A percentile compares a stretch with the other conserved stretches of the same genome.
These are phyloP conservation scores for Camellia granthamiana DNA, from an alignment of 148 eudicot genomes.

Conservation along the genomic window DNA sequence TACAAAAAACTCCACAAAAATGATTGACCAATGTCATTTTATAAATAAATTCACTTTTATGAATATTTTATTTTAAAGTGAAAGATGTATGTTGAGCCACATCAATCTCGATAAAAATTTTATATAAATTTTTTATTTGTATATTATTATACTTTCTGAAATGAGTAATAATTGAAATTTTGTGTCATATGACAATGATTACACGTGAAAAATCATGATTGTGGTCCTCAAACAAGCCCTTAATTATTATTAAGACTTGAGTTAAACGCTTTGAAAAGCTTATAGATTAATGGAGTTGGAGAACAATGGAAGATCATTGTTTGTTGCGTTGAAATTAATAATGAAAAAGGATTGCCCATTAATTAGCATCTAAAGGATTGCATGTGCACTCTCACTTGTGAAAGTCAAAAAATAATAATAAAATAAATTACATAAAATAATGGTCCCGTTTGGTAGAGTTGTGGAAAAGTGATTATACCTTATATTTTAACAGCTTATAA, in stretches of 20 bases:
- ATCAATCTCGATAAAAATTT: too few species aligned
- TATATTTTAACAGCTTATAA: too few species aligned
- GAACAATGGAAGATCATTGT: constrained; percentile 3
- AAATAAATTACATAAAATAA: neutral
- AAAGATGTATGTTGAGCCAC: too few species aligned
- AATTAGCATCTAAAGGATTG: neutral
- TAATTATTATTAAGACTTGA: neutral
- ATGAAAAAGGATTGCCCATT: neutral
- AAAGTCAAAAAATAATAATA: neutral
- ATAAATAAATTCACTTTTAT: too few species aligned
- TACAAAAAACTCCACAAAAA: too few species aligned
- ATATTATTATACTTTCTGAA: too few species aligned
- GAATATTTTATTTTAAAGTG: too few species aligned
- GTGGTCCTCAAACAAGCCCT: constrained; percentile 10
- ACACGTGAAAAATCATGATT: neutral
- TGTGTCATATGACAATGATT: neutral
- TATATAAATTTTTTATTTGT: too few species aligned
- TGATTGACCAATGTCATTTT: too few species aligned
- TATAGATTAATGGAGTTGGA: neutral
- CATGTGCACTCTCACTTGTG: neutral
- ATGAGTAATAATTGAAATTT: neutral
- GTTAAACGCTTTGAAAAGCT: neutral
- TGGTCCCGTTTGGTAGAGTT: too few species aligned
- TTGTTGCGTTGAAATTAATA: neutral
- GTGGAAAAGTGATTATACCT: too few species aligned